phyloP scores from a whole-genome alignment of 345 rosid genomes.

The Abelmoschus esculentus region DNA sequence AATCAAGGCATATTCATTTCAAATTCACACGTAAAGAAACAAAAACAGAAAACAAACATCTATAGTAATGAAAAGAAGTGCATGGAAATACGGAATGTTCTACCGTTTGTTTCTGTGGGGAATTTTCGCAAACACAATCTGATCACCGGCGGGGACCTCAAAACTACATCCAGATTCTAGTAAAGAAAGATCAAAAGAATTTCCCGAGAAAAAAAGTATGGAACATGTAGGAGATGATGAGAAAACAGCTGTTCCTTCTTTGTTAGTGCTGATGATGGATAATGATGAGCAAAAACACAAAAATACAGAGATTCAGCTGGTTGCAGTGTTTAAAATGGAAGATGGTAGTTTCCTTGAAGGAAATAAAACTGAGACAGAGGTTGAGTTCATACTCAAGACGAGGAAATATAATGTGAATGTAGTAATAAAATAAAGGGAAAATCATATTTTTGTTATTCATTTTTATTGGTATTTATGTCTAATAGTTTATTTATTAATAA shows the following conservation, averaged over 20 bases:
- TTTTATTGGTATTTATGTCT: too few species aligned
- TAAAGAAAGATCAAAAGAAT: not conserved
- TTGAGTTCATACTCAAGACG: not conserved
- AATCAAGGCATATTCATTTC: not conserved
- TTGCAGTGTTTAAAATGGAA: not conserved
- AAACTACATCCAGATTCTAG: slow-evolving; percentile 4
- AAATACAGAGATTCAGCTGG: not conserved
- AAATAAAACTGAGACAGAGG: not conserved
- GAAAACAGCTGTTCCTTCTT: not conserved
- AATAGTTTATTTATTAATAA: too few species aligned
- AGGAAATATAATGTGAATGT: too few species aligned
- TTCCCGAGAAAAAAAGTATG: not conserved
- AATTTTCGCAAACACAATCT: slow-evolving; percentile 5
- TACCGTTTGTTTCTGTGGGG: slow-evolving; percentile 2
- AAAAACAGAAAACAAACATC: too few species aligned
- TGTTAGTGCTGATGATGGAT: not conserved
- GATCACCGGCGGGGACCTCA: slow-evolving; percentile 7
- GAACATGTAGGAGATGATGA: not conserved
- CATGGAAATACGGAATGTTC: too few species aligned
- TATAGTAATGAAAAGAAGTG: too few species aligned
- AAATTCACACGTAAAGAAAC: not conserved
- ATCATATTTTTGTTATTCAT: too few species aligned
- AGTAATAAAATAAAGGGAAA: too few species aligned
- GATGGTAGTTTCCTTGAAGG: not conserved
- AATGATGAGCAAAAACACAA: not conserved